These are phyloP conservation scores for Tetrapisispora fleetii DNA, from an alignment of 805 yeast genomes.

Conservation along the genomic window DNA sequence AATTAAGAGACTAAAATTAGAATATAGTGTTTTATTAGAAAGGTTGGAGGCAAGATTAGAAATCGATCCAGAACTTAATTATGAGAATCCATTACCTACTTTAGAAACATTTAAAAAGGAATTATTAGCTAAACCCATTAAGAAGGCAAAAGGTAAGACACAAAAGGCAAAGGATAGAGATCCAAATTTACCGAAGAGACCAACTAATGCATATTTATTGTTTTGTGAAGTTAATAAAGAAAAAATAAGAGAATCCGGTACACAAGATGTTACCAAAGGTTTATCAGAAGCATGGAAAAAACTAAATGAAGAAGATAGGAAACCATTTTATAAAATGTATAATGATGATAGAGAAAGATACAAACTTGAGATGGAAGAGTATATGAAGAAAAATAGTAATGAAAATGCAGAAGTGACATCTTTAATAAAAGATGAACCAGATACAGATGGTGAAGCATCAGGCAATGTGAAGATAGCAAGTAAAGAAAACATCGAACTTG, in stretches of 20 bases:
- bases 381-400: slow-evolving; percentile 21
- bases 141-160: slow-evolving; percentile 19
- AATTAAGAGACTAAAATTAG: slow-evolving; percentile 70
- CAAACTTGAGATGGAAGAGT: slow-evolving; percentile 56
- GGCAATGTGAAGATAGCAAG: slow-evolving; percentile 1
- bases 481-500: slow-evolving; percentile 11
- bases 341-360: slow-evolving; percentile 74
- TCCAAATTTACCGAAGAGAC: slow-evolving; percentile 80
- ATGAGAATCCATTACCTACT: slow-evolving; percentile 26
- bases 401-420: slow-evolving; percentile 11
- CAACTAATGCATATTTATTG: slow-evolving; percentile 80
- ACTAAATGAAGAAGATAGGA: slow-evolving; percentile 56
- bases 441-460: slow-evolving; percentile 8
- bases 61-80: slow-evolving; percentile 23
- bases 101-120: slow-evolving; percentile 22
- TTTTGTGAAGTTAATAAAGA: slow-evolving; percentile 85
- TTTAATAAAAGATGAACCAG: slow-evolving; percentile 2
- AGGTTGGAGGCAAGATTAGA: slow-evolving; percentile 54
- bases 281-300: slow-evolving; percentile 82
- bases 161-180: slow-evolving; percentile 46
- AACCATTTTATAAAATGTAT: slow-evolving; percentile 64
- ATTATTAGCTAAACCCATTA: slow-evolving; percentile 16
- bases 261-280: slow-evolving; percentile 61
- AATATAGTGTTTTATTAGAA: slow-evolving; percentile 72
- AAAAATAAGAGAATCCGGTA: slow-evolving; percentile 47